Percentiles rank a stretch among this genome's conserved stretches.
Conservation (phyloP, 2,329 filamentous ascomycete species). For the Scedosporium minutisporum region DNA sequence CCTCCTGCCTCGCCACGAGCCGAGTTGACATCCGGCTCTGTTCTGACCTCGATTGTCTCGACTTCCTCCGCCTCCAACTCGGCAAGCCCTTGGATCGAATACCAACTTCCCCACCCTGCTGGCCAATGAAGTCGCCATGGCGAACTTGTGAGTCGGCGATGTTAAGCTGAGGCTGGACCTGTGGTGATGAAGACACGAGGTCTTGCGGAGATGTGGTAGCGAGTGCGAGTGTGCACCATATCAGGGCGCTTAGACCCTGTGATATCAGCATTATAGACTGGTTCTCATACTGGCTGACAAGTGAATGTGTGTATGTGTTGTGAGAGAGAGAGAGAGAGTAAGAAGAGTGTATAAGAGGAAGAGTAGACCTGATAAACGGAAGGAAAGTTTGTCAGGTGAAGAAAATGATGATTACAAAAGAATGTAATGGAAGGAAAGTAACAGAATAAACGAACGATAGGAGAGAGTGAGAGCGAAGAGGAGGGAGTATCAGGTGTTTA, state of each 20-base stretch:
- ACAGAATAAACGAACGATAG: neutral
- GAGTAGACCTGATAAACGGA: neutral
- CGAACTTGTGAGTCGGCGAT: neutral
- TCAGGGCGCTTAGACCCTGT: constrained; percentile 2
- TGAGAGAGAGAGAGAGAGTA: neutral
- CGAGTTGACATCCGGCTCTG: neutral
- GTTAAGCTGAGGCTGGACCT: neutral
- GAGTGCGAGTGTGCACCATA: constrained; percentile 4
- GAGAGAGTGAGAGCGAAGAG: neutral
- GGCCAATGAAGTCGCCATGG: neutral
- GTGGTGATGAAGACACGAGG: neutral
- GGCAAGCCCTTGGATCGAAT: neutral
- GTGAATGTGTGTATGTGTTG: neutral
- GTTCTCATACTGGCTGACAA: constrained; percentile 1
- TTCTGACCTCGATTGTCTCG: neutral
- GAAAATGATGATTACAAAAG: neutral
- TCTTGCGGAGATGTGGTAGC: neutral
- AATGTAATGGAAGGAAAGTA: neutral
- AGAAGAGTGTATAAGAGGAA: neutral
- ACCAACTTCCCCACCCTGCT: neutral
- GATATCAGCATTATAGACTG: constrained; percentile 1
- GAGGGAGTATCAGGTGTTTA: neutral
- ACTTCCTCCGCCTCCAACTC: neutral
- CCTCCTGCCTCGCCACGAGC: neutral
- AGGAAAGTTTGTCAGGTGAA: neutral